Percentiles rank a stretch among this genome's conserved stretches.
These are phyloP conservation scores for Cladosporium colombiae DNA, from an alignment of 2,329 filamentous ascomycete species.

Conservation along the genomic window DNA sequence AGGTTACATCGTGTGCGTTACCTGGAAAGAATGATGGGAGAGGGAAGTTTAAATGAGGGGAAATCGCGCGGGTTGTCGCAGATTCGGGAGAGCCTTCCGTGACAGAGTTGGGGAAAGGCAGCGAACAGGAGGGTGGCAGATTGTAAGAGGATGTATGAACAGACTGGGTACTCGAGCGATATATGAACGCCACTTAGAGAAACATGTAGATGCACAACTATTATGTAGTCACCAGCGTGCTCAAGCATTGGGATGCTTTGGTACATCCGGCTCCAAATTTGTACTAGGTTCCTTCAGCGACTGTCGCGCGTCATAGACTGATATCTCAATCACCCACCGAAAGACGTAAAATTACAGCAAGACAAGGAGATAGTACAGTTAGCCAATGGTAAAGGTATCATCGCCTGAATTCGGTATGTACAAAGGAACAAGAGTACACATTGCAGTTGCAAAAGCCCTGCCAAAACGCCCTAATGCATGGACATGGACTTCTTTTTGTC, in stretches of 20 bases:
- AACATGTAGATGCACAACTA: not conserved
- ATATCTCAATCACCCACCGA: not conserved
- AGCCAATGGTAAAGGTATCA: constrained; percentile 8
- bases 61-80: not conserved
- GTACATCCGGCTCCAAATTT: constrained; percentile 1
- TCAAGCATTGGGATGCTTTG: not conserved
- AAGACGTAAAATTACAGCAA: not conserved
- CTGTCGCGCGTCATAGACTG: constrained; percentile 13
- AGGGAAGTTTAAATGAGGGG: constrained; percentile 5
- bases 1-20: constrained; percentile 16
- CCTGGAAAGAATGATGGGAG: not conserved
- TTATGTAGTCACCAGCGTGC: not conserved
- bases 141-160: not conserved
- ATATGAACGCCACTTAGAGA: not conserved
- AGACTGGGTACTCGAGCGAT: not conserved
- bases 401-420: constrained; percentile 20
- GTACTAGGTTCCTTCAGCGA: not conserved
- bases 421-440: constrained; percentile 19
- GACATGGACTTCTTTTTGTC: constrained; percentile 16
- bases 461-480: constrained; percentile 21
- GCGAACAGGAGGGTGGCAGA: not conserved
- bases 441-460: constrained; percentile 18
- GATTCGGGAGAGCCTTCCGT: constrained; percentile 6
- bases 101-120: constrained; percentile 3
- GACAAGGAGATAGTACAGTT: not conserved